Conservation (phyloP, 768 basidiomycete species). For the Tylopilus vinaceipallidus region DNA sequence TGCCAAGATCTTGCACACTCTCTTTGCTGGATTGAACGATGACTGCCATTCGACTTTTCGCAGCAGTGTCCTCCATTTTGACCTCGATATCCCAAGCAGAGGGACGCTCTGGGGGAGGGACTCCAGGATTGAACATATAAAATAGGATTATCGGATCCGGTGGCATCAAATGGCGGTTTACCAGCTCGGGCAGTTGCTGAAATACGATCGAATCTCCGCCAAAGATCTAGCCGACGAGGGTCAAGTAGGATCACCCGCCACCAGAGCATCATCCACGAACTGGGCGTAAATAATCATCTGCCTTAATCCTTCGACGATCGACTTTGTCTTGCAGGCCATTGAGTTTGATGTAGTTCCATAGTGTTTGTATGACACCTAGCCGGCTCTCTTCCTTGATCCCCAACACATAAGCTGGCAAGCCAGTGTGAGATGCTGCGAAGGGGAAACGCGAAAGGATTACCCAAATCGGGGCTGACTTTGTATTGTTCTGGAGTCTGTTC, state of each 20-base stretch:
- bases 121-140: slow-evolving; percentile 66
- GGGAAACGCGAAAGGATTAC: slow-evolving; percentile 33
- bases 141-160: slow-evolving; percentile 81
- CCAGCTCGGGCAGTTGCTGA: slow-evolving; percentile 78
- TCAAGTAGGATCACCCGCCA: neutral
- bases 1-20: slow-evolving; percentile 59
- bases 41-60: slow-evolving; percentile 77
- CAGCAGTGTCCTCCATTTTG: slow-evolving; percentile 75
- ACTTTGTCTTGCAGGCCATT: slow-evolving; percentile 81
- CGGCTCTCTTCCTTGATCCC: slow-evolving; percentile 85
- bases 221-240: slow-evolving; percentile 52
- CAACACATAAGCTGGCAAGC: slow-evolving; percentile 52
- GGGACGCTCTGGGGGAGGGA: slow-evolving; percentile 64
- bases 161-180: slow-evolving; percentile 74
- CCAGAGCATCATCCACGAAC: slow-evolving; percentile 39
- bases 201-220: slow-evolving; percentile 69
- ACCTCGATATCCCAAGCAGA: slow-evolving; percentile 87
- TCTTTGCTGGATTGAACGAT: slow-evolving; percentile 69
- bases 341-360: slow-evolving; percentile 93
- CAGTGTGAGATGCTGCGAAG: slow-evolving; percentile 3
- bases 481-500: slow-evolving; percentile 88
- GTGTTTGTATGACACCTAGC: slow-evolving; percentile 71
- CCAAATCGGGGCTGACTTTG: slow-evolving; percentile 74
- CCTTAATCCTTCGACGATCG: slow-evolving; percentile 66
- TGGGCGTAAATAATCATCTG: slow-evolving; percentile 64